Conservation (phyloP, 2,329 filamentous ascomycete genomes). For the Stemphylium beticola region DNA sequence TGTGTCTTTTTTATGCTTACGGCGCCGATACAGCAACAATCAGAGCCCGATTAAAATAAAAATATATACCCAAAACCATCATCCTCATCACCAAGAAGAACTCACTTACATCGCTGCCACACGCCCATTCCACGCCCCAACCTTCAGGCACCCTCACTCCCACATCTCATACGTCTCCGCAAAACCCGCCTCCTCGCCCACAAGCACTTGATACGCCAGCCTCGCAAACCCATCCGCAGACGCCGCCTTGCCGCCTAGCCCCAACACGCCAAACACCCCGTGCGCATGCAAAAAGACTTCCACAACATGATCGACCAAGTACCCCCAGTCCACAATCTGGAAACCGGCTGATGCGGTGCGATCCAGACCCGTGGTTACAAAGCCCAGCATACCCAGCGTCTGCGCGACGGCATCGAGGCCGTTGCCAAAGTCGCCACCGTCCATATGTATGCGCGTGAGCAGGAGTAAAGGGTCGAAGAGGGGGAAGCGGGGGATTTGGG, state of each 20-base stretch:
- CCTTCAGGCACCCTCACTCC: too few species aligned
- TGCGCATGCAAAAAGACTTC: constrained; percentile 38
- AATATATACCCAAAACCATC: too few species aligned
- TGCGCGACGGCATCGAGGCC: constrained; percentile 11
- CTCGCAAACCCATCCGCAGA: constrained; percentile 41
- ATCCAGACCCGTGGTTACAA: constrained; percentile 20
- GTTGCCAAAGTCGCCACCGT: constrained; percentile 7
- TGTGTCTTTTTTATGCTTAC: too few species aligned
- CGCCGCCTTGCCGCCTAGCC: constrained; percentile 15
- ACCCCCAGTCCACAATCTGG: constrained; percentile 38
- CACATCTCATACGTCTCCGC: too few species aligned
- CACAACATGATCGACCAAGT: constrained; percentile 29
- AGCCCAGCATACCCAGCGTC: constrained; percentile 16
- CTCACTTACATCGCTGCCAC: too few species aligned
- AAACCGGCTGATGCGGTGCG: constrained; percentile 10
- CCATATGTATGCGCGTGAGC: constrained; percentile 19
- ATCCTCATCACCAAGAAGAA: too few species aligned
- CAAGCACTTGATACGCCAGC: constrained; percentile 39
- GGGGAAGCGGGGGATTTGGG: neutral
- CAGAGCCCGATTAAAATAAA: too few species aligned
- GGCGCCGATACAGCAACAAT: too few species aligned
- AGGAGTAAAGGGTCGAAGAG: constrained; percentile 16
- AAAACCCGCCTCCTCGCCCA: constrained; percentile 39
- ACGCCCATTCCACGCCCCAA: too few species aligned
- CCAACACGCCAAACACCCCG: constrained; percentile 29